Base-by-base conservation (phyloP, 805 yeast species). In the Saccharomycopsis sp. region DNA sequence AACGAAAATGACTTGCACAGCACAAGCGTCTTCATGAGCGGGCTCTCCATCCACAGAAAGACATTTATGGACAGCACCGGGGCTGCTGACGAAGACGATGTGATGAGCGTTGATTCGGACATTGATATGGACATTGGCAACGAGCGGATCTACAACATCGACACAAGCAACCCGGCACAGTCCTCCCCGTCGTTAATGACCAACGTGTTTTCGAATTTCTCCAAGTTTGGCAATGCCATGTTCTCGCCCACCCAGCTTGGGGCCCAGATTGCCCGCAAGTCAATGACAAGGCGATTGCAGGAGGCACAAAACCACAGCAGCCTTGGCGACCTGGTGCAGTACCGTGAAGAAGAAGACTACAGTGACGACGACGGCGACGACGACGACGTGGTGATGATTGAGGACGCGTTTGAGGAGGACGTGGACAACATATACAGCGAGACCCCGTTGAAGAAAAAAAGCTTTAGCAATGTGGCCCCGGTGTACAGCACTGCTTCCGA, bases 221-320 rank as follows among this genome's bases (percentile, higher is more conserved):
- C 42, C 10, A 33, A 19, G 13, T 31, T 43, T 5, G 23, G 42
- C 6, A 34, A 37, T 12, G 34, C 35, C 2, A 25, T 45, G 20
- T 31, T 41, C 20, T 45, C 48, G 6, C 48, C 48, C 4, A 45
- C 48, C 10, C 45, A 41, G 20, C 33, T 45, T 2, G 48, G 48
- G 5, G 37, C 38, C 7, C 41, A 37, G 8, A 22, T 45, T 7
- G 48, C 48, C 2, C 41, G 31, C 30, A 41, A 38, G 23, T 29
- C 42, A 6, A 19, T 44, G 6, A 26, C 37, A 10, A 36, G 29
- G 5, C 32, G 31, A 21, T 17, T 40, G 12, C 17, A 35, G 9
- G 15, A 30, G 6, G 5, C 17, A 10, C 29, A 27, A 15, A 26
- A 22, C 10, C n/a, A n/a, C n/a, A n/a, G n/a, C n/a, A n/a, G n/a